Evolutionary conservation across 345 rosid genomes (phyloP), one percentile per base, ranked within the genome.

Genomic region (Rhodamnia argentea): DNA sequence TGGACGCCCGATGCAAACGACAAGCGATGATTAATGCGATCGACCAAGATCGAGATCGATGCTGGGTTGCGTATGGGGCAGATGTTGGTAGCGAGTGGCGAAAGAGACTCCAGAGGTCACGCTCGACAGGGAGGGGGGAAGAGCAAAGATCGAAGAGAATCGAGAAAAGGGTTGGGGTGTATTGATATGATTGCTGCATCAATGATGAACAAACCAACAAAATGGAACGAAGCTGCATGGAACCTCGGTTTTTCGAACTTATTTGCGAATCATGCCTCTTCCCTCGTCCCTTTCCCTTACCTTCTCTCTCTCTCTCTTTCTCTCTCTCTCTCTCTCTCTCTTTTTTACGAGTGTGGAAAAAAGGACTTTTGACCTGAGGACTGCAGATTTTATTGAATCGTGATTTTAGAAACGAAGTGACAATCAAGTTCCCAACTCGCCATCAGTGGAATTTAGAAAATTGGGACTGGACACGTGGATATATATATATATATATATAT

Each of bases 201-300:
- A 85, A 85, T 88, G 76, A 82, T 84, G 87, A 78, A 40, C 83
- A 87, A 88, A 86, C 44, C 85, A 86, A 89, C 91, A 90, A 90
- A 88, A 86, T 13, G 12, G 81, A 18, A 88, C 83, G 93, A 92
- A 92, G 87, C 85, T 92, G 92, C 93, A 88, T 75, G 86, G 93
- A 90, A 92, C 86, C 90, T 92, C 89, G 70, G 86, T 90, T 87
- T 55, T 53, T 87, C 76, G 57, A 87, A 85, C 87, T 87, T 76
- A 86, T 57, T 47, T 40, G 90, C 26, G 13, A 70, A 70, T 37
- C 26, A 10, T 70, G 47, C 81, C 27, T 37, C 81, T 70, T 70
- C 26, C 18, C 53, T 22, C 64, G 37, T 81, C 84, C 23, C 75
- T 81, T 44, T 27, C 55, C 53, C 26, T 55, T 4, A 13, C 50